Percentiles rank a stretch among this genome's conserved stretches.
phyloP scores from a whole-genome alignment of 139 green algal species.

The Picocystis salinarum region DNA sequence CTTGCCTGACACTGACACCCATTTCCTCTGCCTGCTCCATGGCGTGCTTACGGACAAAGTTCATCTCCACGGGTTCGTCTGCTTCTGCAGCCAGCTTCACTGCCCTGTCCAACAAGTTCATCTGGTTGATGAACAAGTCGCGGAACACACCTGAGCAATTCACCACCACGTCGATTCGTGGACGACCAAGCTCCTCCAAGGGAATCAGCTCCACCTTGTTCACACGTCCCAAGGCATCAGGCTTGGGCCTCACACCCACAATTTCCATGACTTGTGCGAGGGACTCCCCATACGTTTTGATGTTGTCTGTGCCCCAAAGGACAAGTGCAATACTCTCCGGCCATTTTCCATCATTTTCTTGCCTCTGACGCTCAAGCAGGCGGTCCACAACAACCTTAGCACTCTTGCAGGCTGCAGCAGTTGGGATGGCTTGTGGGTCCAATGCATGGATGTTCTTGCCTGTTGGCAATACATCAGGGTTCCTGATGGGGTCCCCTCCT shows the following conservation, averaged over 20 bases:
- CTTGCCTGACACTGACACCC: constrained; percentile 61
- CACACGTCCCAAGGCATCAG: constrained; percentile 86
- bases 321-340: constrained; percentile 94
- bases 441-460: constrained; percentile 99
- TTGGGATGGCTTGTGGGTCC: constrained; percentile 92
- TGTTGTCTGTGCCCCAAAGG: constrained; percentile 99
- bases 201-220: constrained; percentile 99
- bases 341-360: constrained; percentile 76
- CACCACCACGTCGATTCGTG: constrained; percentile 92
- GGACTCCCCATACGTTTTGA: constrained; percentile 99
- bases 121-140: constrained; percentile 98
- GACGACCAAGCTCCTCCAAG: constrained; percentile 86
- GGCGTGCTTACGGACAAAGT: constrained; percentile 98
- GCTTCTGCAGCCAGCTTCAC: constrained; percentile 95
- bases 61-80: constrained; percentile 96
- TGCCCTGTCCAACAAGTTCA: constrained; percentile 90
- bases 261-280: constrained; percentile 83
- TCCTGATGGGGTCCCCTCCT: constrained; percentile 95
- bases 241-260: constrained; percentile 76
- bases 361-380: constrained; percentile 73
- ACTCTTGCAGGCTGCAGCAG: constrained; percentile 57
- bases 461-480: constrained; percentile 89
- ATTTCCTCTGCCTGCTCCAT: constrained; percentile 77
- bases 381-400: constrained; percentile 76
- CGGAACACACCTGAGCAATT: constrained; percentile 99